Percentiles rank a stretch among this genome's conserved stretches.
phyloP scores from a whole-genome alignment of 345 rosid species.

The Citrus trifoliata region DNA sequence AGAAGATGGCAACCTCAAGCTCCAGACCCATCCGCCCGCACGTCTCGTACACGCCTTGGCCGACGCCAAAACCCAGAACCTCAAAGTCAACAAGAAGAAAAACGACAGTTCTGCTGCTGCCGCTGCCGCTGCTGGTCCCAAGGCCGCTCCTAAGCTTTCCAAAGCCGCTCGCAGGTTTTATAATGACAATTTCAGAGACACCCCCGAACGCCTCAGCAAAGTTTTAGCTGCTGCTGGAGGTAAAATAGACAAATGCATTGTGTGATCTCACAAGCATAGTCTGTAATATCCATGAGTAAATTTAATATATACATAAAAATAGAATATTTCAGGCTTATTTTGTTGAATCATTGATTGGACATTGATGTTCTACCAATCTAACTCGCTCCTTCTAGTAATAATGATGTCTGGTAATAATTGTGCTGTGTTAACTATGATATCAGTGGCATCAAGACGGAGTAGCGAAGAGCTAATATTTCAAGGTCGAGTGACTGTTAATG shows the following conservation, averaged over 20 bases:
- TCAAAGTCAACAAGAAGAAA: slow-evolving; percentile 36
- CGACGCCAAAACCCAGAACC: slow-evolving; percentile 53
- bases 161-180: slow-evolving; percentile 87
- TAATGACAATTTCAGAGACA: slow-evolving; percentile 69
- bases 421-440: neutral
- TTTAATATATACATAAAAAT: no score
- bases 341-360: neutral
- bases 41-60: slow-evolving; percentile 58
- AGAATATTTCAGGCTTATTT: neutral
- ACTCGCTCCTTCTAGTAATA: neutral
- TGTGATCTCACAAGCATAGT: neutral
- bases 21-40: slow-evolving; percentile 73
- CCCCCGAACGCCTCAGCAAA: slow-evolving; percentile 78
- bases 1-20: slow-evolving; percentile 74
- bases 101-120: slow-evolving; percentile 11
- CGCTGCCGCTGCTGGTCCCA: neutral
- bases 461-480: slow-evolving; percentile 84
- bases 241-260: slow-evolving; percentile 16
- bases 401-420: slow-evolving; percentile 2
- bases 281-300: neutral
- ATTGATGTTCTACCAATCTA: neutral
- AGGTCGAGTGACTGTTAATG: slow-evolving; percentile 89
- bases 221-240: slow-evolving; percentile 98
- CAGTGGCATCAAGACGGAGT: slow-evolving; percentile 88
- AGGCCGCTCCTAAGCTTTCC: slow-evolving; percentile 26